Evolutionary conservation across 768 basidiomycete species (phyloP).

Genomic region (Asterophora lycoperdoides): DNA sequence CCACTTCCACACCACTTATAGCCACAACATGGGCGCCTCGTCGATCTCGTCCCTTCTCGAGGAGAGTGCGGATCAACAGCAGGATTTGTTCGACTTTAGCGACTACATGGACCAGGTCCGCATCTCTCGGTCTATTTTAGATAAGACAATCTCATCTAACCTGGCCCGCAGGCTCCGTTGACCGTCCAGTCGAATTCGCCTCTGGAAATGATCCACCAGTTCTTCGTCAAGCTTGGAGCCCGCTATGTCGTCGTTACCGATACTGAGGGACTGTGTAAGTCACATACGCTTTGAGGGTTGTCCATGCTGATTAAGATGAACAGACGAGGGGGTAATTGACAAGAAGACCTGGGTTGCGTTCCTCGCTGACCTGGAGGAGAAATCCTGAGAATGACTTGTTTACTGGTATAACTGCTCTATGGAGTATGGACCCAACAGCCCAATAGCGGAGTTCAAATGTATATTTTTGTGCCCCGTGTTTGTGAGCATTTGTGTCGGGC

Average conservation of each 20-base stretch:
- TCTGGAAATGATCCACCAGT: slow-evolving; percentile 87
- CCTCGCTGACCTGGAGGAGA: slow-evolving; percentile 69
- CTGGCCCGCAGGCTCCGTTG: slow-evolving; percentile 65
- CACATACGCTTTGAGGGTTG: not conserved
- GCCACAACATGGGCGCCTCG: slow-evolving; percentile 43
- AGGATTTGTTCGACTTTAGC: slow-evolving; percentile 75
- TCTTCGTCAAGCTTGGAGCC: slow-evolving; percentile 92
- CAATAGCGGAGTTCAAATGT: no score
- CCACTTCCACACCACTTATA: slow-evolving; percentile 51
- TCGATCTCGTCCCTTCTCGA: slow-evolving; percentile 61
- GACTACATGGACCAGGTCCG: slow-evolving; percentile 85
- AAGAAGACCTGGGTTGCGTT: slow-evolving; percentile 95
- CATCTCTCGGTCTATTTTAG: slow-evolving; percentile 5
- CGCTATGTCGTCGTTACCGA: slow-evolving; percentile 86
- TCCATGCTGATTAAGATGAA: not conserved
- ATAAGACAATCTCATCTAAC: not conserved
- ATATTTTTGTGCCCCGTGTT: slow-evolving; percentile 6
- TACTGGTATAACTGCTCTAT: no score
- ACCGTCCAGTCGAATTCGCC: slow-evolving; percentile 82
- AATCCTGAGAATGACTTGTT: slow-evolving; percentile 21
- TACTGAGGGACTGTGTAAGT: slow-evolving; percentile 73
- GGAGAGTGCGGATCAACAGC: slow-evolving; percentile 20
- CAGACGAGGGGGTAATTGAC: slow-evolving; percentile 87
- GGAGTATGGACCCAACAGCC: no score
- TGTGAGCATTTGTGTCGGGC: slow-evolving; percentile 17